Conservation (phyloP, 768 basidiomycete genomes). For the Dioszegia crocea region DNA sequence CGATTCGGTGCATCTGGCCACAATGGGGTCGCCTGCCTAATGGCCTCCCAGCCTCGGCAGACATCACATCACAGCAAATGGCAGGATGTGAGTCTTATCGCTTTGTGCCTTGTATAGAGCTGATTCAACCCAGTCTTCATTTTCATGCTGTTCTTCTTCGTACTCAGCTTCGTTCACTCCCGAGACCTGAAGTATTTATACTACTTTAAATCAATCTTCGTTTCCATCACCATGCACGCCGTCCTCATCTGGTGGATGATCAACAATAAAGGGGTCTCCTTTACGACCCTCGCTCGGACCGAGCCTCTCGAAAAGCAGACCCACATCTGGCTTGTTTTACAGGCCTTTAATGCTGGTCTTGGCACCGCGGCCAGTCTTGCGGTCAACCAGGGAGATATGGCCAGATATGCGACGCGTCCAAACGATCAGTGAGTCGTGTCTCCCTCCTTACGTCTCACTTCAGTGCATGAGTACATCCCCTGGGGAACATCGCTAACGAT, state of each 20-base stretch:
- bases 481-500: too few relatives aligned
- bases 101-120: conserved; percentile 55
- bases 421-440: not conserved
- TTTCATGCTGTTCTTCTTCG: conserved; percentile 79
- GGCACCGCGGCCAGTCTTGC: conserved; percentile 67
- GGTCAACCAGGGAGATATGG: conserved; percentile 25
- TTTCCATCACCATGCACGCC: conserved; percentile 24
- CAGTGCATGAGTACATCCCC: too few relatives aligned
- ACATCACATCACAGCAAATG: conserved; percentile 15
- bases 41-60: conserved; percentile 17
- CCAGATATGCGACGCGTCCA: conserved; percentile 19
- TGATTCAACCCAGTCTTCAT: conserved; percentile 64
- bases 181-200: conserved; percentile 55
- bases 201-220: conserved; percentile 66
- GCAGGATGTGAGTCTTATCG: conserved; percentile 42
- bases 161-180: conserved; percentile 55
- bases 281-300: conserved; percentile 11
- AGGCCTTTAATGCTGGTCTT: conserved; percentile 60
- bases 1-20: conserved; percentile 19
- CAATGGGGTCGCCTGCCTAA: conserved; percentile 9
- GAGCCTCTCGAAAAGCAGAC: conserved; percentile 11
- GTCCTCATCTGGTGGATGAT: conserved; percentile 63
- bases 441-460: too few relatives aligned
- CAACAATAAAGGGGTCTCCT: conserved; percentile 60
- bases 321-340: conserved; percentile 64